Conservation (phyloP, 345 rosid genomes). For the Murraya paniculata region DNA sequence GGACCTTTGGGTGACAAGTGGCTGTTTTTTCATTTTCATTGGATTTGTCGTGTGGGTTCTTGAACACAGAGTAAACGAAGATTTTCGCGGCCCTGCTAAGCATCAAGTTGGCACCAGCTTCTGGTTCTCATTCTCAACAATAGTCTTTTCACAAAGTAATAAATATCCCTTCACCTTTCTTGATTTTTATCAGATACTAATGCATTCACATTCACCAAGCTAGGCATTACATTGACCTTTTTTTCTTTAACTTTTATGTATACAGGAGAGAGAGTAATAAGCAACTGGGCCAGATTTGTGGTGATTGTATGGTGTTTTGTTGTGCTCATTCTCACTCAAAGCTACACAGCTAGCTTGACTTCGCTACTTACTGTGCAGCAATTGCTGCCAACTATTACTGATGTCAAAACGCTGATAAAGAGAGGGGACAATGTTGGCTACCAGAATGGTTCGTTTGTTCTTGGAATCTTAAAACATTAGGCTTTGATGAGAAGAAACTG, state of each 20-base stretch:
- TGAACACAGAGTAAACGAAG: conserved; percentile 62
- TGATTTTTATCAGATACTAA: too few relatives aligned
- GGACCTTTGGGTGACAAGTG: conserved; percentile 61
- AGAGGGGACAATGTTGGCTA: conserved; percentile 45
- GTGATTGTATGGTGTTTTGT: conserved; percentile 64
- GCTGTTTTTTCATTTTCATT: conserved; percentile 47
- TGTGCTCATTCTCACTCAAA: conserved; percentile 61
- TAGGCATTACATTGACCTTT: background rate
- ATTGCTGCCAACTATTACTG: conserved; percentile 44
- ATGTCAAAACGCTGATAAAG: conserved; percentile 33
- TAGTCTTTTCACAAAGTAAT: conserved; percentile 48
- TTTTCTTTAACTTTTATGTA: background rate
- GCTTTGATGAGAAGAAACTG: conserved; percentile 23
- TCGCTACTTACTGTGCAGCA: conserved; percentile 55
- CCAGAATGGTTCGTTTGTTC: conserved; percentile 32
- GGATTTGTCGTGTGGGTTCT: conserved; percentile 70
- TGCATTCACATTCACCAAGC: too few relatives aligned
- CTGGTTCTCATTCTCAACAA: conserved; percentile 77
- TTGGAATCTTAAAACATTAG: conserved; percentile 24
- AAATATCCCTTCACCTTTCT: too few relatives aligned
- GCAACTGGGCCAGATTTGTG: conserved; percentile 45
- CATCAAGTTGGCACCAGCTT: conserved; percentile 51
- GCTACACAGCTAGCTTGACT: conserved; percentile 74
- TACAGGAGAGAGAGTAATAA: conserved; percentile 58
- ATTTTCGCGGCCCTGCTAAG: conserved; percentile 49